Percentiles rank a stretch among this genome's conserved stretches.
phyloP scores from a whole-genome alignment of 164 flowering plant genomes.

The Aristolochia californica region DNA sequence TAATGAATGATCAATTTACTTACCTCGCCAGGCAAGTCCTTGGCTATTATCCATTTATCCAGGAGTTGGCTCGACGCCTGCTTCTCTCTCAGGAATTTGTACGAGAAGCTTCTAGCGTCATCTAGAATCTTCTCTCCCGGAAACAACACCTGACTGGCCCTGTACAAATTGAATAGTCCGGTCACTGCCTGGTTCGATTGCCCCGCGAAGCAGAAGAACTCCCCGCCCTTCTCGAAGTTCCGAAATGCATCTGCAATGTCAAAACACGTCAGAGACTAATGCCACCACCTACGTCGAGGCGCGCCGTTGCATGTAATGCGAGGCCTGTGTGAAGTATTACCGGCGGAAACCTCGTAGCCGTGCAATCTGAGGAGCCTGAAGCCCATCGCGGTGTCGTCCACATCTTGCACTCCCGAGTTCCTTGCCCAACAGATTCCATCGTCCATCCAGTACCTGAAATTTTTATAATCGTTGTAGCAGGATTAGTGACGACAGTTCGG shows the following conservation, averaged over 20 bases:
- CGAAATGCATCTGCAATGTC: constrained; percentile 45
- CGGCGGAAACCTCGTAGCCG: constrained; percentile 67
- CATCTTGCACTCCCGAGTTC: constrained; percentile 50
- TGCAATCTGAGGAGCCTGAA: constrained; percentile 71
- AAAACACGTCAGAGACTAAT: background rate
- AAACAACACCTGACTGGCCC: constrained; percentile 64
- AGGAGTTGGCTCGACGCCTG: constrained; percentile 40
- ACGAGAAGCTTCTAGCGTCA: constrained; percentile 50
- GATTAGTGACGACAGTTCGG: no score
- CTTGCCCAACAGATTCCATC: constrained; percentile 89
- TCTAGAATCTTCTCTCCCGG: constrained; percentile 63
- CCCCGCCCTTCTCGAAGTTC: constrained; percentile 54
- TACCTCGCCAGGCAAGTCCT: constrained; percentile 91
- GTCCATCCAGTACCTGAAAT: constrained; percentile 56
- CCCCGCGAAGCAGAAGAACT: constrained; percentile 72
- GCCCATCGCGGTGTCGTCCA: constrained; percentile 92
- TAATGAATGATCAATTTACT: no score
- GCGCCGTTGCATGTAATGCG: no score
- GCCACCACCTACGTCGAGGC: background rate
- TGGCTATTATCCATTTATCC: constrained; percentile 88
- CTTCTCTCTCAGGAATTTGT: constrained; percentile 45
- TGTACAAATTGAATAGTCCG: constrained; percentile 64
- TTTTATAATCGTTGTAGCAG: no score
- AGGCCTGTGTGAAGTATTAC: no score
- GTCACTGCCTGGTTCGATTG: constrained; percentile 75